A percentile compares a stretch with the other conserved stretches of the same genome.
Evolutionary conservation across 202 grass and related monocot species (phyloP).

Genomic region (Eragrostis tef): DNA sequence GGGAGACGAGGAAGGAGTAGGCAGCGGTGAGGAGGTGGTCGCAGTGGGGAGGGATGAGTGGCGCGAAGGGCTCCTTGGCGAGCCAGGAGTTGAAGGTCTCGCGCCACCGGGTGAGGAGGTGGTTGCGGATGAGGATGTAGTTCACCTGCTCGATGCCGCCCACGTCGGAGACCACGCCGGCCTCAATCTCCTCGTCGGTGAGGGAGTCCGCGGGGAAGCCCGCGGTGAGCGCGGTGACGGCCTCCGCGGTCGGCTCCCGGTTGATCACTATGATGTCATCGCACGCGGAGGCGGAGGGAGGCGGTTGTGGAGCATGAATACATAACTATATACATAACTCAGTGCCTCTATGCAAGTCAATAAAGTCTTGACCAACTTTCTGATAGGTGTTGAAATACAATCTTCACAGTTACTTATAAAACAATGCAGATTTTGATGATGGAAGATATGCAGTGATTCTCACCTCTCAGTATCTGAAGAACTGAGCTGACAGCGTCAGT

Average conservation of each 20-base stretch:
- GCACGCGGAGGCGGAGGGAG: conserved; percentile 54
- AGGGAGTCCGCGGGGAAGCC: conserved; percentile 93
- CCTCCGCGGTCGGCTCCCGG: conserved; percentile 87
- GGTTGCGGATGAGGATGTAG: conserved; percentile 96
- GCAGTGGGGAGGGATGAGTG: conserved; percentile 78
- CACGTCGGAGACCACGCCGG: conserved; percentile 80
- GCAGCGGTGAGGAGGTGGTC: conserved; percentile 78
- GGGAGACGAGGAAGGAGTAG: conserved; percentile 81
- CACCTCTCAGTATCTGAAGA: conserved; percentile 95
- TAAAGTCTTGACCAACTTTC: conserved; percentile 21
- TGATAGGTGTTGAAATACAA: conserved; percentile 27
- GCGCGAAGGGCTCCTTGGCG: conserved; percentile 67
- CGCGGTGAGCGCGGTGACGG: conserved; percentile 78
- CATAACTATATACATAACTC: background rate
- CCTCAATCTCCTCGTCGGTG: conserved; percentile 99
- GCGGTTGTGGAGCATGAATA: too few species aligned
- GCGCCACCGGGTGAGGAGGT: conserved; percentile 78
- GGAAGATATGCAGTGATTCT: conserved; percentile 18
- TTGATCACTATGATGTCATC: conserved; percentile 99
- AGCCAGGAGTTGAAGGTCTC: conserved; percentile 82
- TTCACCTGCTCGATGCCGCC: conserved; percentile 99
- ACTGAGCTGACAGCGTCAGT: conserved; percentile 87
- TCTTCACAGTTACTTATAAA: conserved; percentile 7
- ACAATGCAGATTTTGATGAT: background rate
- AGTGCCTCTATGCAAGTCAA: conserved; percentile 15